Percentiles rank a stretch among this genome's conserved stretches.
phyloP scores from a whole-genome alignment of 345 rosid genomes.

The Rhodomyrtus tomentosa region DNA sequence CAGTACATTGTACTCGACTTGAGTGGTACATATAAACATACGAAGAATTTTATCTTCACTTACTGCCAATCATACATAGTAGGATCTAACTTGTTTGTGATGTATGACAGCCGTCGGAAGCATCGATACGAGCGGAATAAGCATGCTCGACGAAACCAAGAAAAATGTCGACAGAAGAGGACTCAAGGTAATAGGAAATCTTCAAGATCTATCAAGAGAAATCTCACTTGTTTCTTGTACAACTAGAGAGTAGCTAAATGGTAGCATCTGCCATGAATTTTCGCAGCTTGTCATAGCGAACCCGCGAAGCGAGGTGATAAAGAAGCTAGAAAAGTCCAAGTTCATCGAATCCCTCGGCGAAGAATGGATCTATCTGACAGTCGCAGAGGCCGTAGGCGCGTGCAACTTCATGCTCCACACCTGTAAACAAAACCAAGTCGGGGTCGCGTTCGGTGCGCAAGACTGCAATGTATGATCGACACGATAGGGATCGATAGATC shows the following conservation, averaged over 20 bases:
- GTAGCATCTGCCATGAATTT: neutral
- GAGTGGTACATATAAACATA: constrained; percentile 32
- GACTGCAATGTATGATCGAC: constrained; percentile 10
- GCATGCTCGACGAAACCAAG: constrained; percentile 82
- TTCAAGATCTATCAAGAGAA: neutral
- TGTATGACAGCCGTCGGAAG: constrained; percentile 53
- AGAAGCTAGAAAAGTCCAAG: constrained; percentile 54
- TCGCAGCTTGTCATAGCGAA: constrained; percentile 46
- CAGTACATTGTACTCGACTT: constrained; percentile 70
- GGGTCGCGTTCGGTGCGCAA: neutral
- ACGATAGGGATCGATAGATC: neutral
- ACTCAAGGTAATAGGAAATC: constrained; percentile 44
- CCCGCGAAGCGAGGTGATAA: constrained; percentile 60
- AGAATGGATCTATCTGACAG: constrained; percentile 46
- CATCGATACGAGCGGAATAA: constrained; percentile 90
- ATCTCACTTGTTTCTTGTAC: neutral
- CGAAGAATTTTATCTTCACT: neutral
- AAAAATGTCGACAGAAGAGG: constrained; percentile 39
- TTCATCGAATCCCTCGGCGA: constrained; percentile 36
- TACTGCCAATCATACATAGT: neutral
- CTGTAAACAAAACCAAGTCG: neutral
- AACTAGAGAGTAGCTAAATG: neutral
- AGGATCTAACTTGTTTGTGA: neutral
- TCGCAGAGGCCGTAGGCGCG: constrained; percentile 38
- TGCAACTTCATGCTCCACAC: constrained; percentile 32